These are phyloP conservation scores for Jacaranda copaia DNA, from an alignment of 257 asterid genomes.

Conservation along the genomic window DNA sequence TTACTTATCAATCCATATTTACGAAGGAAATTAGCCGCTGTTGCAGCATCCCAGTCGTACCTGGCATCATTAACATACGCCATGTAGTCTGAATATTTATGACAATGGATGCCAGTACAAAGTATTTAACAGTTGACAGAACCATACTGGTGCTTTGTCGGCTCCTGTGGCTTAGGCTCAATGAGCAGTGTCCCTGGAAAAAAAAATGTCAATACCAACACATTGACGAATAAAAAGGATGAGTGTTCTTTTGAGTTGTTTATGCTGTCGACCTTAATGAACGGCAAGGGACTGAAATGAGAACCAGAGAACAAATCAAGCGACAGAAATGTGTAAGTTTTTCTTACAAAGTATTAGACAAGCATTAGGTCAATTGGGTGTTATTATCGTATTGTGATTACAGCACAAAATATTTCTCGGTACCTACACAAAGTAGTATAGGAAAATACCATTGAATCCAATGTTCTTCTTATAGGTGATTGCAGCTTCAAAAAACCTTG, in stretches of 20 bases:
- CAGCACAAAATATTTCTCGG: neutral
- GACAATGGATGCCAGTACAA: no score
- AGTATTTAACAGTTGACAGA: neutral
- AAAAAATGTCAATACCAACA: constrained; percentile 1
- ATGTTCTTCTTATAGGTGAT: constrained; percentile 95
- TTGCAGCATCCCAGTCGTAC: constrained; percentile 99
- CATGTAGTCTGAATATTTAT: constrained; percentile 17
- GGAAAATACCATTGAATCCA: constrained; percentile 84
- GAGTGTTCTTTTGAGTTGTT: neutral
- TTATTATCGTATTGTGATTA: no score
- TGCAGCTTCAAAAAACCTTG: constrained; percentile 91
- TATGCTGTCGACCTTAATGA: no score
- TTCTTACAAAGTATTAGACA: no score
- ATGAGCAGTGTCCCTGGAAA: constrained; percentile 84
- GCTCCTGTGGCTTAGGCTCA: constrained; percentile 99
- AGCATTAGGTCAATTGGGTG: no score
- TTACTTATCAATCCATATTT: constrained; percentile 88
- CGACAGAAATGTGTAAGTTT: no score
- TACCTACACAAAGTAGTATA: constrained; percentile 2
- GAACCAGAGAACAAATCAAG: neutral
- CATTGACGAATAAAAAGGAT: neutral
- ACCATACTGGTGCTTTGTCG: constrained; percentile 93
- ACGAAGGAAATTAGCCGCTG: constrained; percentile 91
- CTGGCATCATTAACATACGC: constrained; percentile 44
- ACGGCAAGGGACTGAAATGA: neutral